These are phyloP conservation scores for Candida dajiaensis DNA, from an alignment of 805 yeast species.

Conservation along the genomic window DNA sequence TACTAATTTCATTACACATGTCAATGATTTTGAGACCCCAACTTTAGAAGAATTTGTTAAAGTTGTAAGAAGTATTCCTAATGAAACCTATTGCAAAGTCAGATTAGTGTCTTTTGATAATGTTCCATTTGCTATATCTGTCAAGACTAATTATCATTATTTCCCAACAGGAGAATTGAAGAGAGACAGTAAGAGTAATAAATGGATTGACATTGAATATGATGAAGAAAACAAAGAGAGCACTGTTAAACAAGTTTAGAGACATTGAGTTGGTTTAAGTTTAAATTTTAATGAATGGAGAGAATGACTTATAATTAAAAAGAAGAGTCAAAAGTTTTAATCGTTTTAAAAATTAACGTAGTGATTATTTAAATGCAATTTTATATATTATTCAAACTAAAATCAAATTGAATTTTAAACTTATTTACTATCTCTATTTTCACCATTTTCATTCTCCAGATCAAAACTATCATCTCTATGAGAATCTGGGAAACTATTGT, in stretches of 20 bases:
- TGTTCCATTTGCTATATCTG: slow-evolving; percentile 77
- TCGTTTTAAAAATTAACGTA: no score
- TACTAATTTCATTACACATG: slow-evolving; percentile 84
- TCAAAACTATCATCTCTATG: slow-evolving; percentile 17
- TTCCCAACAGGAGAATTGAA: slow-evolving; percentile 67
- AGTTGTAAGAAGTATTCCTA: slow-evolving; percentile 66
- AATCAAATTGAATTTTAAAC: background rate
- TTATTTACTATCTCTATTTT: slow-evolving; percentile 1
- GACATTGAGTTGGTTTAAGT: background rate
- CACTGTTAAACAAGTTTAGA: slow-evolving; percentile 14
- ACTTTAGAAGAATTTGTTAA: slow-evolving; percentile 61
- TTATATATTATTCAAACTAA: no score
- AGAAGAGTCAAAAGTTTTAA: background rate
- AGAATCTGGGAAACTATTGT: slow-evolving; percentile 10
- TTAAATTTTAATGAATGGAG: background rate
- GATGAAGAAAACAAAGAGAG: slow-evolving; percentile 29
- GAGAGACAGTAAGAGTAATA: slow-evolving; percentile 38
- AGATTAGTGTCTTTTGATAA: slow-evolving; percentile 81
- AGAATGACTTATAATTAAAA: no score
- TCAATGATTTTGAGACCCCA: slow-evolving; percentile 69
- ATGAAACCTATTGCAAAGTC: slow-evolving; percentile 73
- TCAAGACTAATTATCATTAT: slow-evolving; percentile 85
- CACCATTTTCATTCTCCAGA: slow-evolving; percentile 17
- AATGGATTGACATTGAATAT: slow-evolving; percentile 52
- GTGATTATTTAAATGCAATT: no score